Conservation (phyloP, 108 stramenopile genomes). For the Chaetoceros tenuissimus region DNA sequence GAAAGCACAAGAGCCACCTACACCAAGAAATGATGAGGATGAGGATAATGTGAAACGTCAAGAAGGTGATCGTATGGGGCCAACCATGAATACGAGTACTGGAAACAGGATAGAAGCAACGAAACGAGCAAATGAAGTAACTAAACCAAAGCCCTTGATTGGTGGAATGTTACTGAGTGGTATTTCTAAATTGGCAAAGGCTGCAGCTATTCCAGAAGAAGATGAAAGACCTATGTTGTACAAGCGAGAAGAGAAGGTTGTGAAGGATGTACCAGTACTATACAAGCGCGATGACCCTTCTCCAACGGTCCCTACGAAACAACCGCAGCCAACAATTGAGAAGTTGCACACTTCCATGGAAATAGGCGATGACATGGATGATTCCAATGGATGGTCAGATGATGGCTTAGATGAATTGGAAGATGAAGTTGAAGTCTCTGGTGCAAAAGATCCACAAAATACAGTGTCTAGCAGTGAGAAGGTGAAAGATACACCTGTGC, state of each 20-base stretch:
- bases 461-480: no score
- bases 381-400: not conserved
- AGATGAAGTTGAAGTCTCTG: no score
- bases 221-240: constrained; percentile 24
- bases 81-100: not conserved
- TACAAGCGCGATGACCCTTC: no score
- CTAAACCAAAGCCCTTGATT: constrained; percentile 58
- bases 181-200: constrained; percentile 50
- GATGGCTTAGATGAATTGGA: constrained; percentile 33
- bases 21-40: not conserved
- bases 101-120: not conserved
- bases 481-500: no score
- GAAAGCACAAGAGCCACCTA: constrained; percentile 10
- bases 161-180: constrained; percentile 64
- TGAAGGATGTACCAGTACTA: no score
- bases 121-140: not conserved
- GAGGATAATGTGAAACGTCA: not conserved
- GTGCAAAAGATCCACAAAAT: no score
- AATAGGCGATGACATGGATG: constrained; percentile 1
- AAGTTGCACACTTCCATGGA: not conserved
- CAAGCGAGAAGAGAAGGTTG: no score
- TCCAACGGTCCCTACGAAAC: no score
- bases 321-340: not conserved
- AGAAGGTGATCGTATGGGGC: not conserved
- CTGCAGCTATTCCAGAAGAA: constrained; percentile 54